A percentile compares a stretch with the other conserved stretches of the same genome.
Evolutionary conservation across 2,329 filamentous ascomycete species (phyloP).

Genomic region (Phoma sp.): DNA sequence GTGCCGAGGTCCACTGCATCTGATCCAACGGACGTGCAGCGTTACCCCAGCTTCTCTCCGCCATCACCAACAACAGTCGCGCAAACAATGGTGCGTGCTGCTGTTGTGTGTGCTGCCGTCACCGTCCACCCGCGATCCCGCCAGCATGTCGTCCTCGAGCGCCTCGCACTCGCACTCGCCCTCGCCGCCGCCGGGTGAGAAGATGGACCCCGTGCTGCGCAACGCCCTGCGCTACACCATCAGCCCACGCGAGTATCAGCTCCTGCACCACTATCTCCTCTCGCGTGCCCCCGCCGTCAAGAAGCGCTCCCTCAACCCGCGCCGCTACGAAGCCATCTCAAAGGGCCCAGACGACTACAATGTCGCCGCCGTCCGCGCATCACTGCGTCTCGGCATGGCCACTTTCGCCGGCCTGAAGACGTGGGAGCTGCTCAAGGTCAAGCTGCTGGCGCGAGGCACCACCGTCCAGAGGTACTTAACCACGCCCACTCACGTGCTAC

Average conservation of each 20-base stretch:
- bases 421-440: constrained; percentile 52
- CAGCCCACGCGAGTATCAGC: constrained; percentile 84
- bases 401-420: constrained; percentile 54
- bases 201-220: constrained; percentile 74
- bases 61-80: constrained; percentile 17
- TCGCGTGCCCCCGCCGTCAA: constrained; percentile 70
- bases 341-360: constrained; percentile 57
- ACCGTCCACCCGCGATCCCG: constrained; percentile 16
- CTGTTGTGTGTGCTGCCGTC: constrained; percentile 12
- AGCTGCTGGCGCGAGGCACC: constrained; percentile 44
- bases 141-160: constrained; percentile 44
- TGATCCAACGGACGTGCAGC: neutral
- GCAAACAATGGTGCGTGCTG: constrained; percentile 25
- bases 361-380: constrained; percentile 54
- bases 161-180: constrained; percentile 36
- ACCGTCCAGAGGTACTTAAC: constrained; percentile 20
- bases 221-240: constrained; percentile 85
- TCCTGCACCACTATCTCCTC: constrained; percentile 82
- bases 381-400: constrained; percentile 53
- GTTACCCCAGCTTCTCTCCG: constrained; percentile 22
- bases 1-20: constrained; percentile 9
- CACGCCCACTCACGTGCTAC: too few species aligned
- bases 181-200: constrained; percentile 35
- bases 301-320: constrained; percentile 59
- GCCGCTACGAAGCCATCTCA: constrained; percentile 59